These are phyloP conservation scores for Trypanosoma vivax DNA, from an alignment of 208 protist genomes.

Conservation along the genomic window DNA sequence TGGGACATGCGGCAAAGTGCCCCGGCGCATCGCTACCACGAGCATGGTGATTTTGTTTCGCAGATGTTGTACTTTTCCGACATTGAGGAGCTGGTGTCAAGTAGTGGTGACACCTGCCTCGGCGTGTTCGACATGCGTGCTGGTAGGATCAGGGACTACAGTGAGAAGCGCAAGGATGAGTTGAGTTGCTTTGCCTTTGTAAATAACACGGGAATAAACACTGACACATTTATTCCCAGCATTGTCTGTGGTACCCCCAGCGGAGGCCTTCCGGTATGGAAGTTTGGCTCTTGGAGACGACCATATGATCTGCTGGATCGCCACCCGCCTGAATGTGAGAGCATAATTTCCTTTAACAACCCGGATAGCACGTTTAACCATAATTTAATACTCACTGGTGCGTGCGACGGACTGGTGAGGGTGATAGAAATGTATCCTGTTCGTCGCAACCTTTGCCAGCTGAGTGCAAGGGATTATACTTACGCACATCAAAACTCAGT, in stretches of 20 bases:
- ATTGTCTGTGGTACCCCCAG: constrained; percentile 82
- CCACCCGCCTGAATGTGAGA: constrained; percentile 79
- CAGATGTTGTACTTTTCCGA: constrained; percentile 88
- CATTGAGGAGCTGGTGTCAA: constrained; percentile 73
- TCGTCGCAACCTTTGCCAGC: constrained; percentile 77
- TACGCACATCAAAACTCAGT: constrained; percentile 64
- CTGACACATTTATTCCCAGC: constrained; percentile 69
- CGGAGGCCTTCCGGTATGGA: constrained; percentile 78
- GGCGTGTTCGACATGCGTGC: constrained; percentile 73
- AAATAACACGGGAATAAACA: constrained; percentile 70
- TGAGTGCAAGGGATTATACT: constrained; percentile 80
- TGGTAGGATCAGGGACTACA: constrained; percentile 73
- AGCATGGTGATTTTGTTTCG: constrained; percentile 86
- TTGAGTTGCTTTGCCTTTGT: constrained; percentile 87
- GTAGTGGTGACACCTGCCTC: constrained; percentile 83
- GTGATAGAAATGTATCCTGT: constrained; percentile 87
- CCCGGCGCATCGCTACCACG: constrained; percentile 69
- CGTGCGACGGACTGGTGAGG: constrained; percentile 80
- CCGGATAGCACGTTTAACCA: constrained; percentile 79
- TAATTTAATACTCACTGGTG: constrained; percentile 84
- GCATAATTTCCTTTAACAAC: constrained; percentile 79
- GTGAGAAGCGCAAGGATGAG: constrained; percentile 81
- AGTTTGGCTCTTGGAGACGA: constrained; percentile 84
- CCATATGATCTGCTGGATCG: constrained; percentile 76
- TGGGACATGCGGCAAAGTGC: constrained; percentile 82